phyloP scores from a whole-genome alignment of 2,329 filamentous ascomycete species.

The Pleurostoma richardsiae region DNA sequence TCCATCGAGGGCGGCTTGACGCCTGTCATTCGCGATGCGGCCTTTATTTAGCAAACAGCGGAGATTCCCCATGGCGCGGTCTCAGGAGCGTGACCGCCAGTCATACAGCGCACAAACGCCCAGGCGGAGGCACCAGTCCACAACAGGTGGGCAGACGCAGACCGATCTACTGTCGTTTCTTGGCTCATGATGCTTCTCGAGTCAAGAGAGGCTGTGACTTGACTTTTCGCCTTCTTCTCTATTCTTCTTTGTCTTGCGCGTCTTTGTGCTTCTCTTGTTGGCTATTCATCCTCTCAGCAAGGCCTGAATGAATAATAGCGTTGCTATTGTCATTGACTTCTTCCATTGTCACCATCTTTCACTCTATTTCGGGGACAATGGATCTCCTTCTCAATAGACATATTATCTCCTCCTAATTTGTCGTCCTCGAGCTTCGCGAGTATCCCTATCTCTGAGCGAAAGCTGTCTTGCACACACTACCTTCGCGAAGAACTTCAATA shows the following conservation, averaged over 20 bases:
- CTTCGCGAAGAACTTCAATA: too few relatives aligned
- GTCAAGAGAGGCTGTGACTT: too few relatives aligned
- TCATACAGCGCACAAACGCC: background rate
- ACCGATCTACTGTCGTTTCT: too few relatives aligned
- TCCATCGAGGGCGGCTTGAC: background rate
- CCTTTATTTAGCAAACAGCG: constrained; percentile 2
- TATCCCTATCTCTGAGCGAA: too few relatives aligned
- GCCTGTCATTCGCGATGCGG: background rate
- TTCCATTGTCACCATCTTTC: constrained; percentile 1
- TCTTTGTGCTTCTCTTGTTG: background rate
- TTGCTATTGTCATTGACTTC: background rate
- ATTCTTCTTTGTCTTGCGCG: too few relatives aligned
- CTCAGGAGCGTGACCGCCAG: background rate
- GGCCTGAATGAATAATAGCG: background rate
- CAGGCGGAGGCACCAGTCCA: too few relatives aligned
- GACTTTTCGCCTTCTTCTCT: too few relatives aligned
- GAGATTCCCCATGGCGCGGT: background rate
- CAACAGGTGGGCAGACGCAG: too few relatives aligned
- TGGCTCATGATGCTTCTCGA: too few relatives aligned
- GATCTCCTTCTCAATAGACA: background rate
- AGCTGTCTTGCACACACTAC: too few relatives aligned
- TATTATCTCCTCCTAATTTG: background rate
- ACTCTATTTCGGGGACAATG: constrained; percentile 4
- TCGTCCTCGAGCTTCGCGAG: too few relatives aligned
- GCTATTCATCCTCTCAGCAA: background rate